Base-by-base conservation (phyloP, 192 early-diverging fungal species). In the Coemansia sp. region DNA sequence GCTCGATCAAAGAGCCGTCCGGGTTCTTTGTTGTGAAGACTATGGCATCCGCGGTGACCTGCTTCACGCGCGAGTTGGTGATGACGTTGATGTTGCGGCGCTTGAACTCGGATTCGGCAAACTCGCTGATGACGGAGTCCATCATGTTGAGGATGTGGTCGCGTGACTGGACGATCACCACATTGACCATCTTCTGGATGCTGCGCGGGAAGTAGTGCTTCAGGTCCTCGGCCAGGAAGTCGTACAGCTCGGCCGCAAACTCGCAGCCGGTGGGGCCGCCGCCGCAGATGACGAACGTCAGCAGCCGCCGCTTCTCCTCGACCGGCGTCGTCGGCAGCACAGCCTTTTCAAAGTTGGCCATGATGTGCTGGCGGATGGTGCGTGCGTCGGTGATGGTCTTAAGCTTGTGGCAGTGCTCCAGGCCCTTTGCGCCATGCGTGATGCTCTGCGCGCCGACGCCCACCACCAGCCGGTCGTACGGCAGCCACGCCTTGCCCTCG, bases 211-310 rank as follows among this genome's bases (percentile, higher is more conserved):
- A 95, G 24, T 92, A 75, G 63, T 88, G 80, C 55, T 84, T 80
- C 62, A 94, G 79, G 72, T 94, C 92, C 66, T 94, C 91, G 14
- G 87, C 78, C 77, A 96, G 84, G 65, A 96, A 90, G 65, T 96
- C 94, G 72, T 88, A 87, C 62, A 94, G 73, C 69, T 92, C 91
- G 4, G 87, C 87, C 18, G 89, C 87, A 66, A 91, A 90, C 78
- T 92, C 90, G 38, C 91, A 85, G 6, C 91, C 89, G 35, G 94
- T 95, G 8, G 94, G 93, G 3, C 94, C 94, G 58, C 93, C 94
- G 10, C 94, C 94, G 35, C 94, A 91, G 9, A 94, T 85, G 0
- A 89, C 92, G 75, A 96, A 93, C 44, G 93, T 92, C 60, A 96
- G 73, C 66, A 89, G 69, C 16, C 85, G 81, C 30, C 75, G 73